Evolutionary conservation across 345 rosid species (phyloP), one percentile per base, ranked within the genome.

Genomic region (Salix purpurea): DNA sequence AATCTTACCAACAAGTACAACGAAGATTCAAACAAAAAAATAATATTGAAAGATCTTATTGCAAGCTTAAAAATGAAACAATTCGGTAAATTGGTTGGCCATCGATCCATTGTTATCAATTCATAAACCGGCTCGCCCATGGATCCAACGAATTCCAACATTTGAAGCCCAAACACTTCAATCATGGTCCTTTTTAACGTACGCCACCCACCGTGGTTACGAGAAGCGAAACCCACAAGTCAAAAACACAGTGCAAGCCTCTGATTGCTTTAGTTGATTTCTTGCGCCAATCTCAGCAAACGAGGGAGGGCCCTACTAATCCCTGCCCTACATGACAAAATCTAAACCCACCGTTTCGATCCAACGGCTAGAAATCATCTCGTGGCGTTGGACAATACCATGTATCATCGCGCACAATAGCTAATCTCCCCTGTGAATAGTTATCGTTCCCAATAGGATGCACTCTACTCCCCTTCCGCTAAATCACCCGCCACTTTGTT

Each of bases 401-500:
- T 54, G 66, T 19, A 65, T 77, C 65, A 65, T 7, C 2, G 89
- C 81, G 79, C 80, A 76, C 23, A 75, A 42, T 86, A 84, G 89
- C 62, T 30, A 16, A 11, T 39, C 81, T n/a, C 58, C 74, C 34
- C n/a, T 70, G 60, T 62, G 52, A 84, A 46, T 48, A 54, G 62
- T 73, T 73, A 75, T 76, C 81, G 72, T 76, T 81, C 76, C 64
- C 81, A 50, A 52, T 3, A 11, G 75, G 79, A 81, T 81, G 87
- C 84, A 84, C 85, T 46, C 72, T 86, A 81, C 73, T 76, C 84
- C 79, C 83, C 83, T 76, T 21, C 54, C 40, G 23, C 50, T 66
- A 39, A 21, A 58, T 70, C 74, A 81, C 81, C 83, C 79, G 86
- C 82, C 85, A 78, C 61, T 74, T 81, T n/a, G n/a, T n/a, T n/a